phyloP scores from a whole-genome alignment of 2,329 filamentous ascomycete genomes.

The Trichoderma oligosporum region DNA sequence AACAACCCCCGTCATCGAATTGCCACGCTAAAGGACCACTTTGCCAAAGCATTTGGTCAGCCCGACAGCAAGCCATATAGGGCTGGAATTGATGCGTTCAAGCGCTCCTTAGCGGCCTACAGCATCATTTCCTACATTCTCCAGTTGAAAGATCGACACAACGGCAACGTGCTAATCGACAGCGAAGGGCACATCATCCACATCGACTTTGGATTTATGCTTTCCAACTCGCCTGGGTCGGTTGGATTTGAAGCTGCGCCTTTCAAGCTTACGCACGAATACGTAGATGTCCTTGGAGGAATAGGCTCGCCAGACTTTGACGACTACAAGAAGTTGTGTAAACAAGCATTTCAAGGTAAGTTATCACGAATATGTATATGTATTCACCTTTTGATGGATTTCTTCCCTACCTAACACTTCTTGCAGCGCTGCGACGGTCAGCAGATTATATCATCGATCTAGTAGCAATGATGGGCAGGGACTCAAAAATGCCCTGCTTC shows the following conservation, averaged over 20 bases:
- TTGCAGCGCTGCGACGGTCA: slow-evolving; percentile 64
- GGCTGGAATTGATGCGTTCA: slow-evolving; percentile 73
- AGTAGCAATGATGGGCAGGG: slow-evolving; percentile 78
- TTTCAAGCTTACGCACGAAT: slow-evolving; percentile 82
- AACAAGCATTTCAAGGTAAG: slow-evolving; percentile 75
- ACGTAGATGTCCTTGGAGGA: slow-evolving; percentile 78
- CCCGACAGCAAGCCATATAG: slow-evolving; percentile 65
- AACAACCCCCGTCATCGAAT: slow-evolving; percentile 71
- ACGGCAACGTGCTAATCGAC: slow-evolving; percentile 81
- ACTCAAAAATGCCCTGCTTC: slow-evolving; percentile 83
- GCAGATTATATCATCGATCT: slow-evolving; percentile 79
- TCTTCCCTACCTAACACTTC: slow-evolving; percentile 23
- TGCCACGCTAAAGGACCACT: slow-evolving; percentile 77
- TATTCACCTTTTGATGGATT: background rate
- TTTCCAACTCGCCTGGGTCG: slow-evolving; percentile 78
- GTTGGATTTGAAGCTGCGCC: slow-evolving; percentile 84
- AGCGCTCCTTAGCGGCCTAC: slow-evolving; percentile 77
- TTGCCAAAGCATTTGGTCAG: slow-evolving; percentile 72
- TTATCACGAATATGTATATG: background rate
- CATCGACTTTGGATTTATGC: slow-evolving; percentile 88
- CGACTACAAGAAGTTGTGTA: slow-evolving; percentile 74
- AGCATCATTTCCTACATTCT: slow-evolving; percentile 81
- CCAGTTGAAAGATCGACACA: slow-evolving; percentile 82
- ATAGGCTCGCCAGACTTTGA: slow-evolving; percentile 66
- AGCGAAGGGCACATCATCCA: slow-evolving; percentile 83